Base-by-base conservation (phyloP, 2,329 filamentous ascomycete species). In the Exophiala dermatitidis region DNA sequence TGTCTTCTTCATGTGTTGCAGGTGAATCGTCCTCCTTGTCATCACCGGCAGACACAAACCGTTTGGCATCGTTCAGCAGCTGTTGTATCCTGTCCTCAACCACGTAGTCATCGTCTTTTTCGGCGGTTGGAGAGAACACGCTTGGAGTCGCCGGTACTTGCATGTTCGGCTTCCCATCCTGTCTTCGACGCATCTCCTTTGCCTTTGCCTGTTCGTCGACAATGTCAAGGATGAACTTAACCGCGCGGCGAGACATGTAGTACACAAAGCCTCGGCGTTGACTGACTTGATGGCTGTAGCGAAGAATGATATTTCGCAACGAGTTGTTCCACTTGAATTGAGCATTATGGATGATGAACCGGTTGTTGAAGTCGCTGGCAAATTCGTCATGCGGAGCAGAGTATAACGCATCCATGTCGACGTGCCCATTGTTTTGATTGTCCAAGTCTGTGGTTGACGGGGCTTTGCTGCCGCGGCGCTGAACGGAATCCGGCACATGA, bases 281-380 rank as follows among this genome's bases (percentile, higher is more conserved):
- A 67, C 90, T 90, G 64, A 95, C 93, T 74, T 98, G 93, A 66
- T 98, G 93, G 59, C 93, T 94, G 68, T 98, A 98, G 28, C 93
- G 88, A 38, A 98, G 79, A 46, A 98, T 93, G 64, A 96, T 96
- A 66, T 98, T 97, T 54, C 93, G 83, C 36, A 98, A 73, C 7
- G 90, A 82, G 64, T 98, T 98, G 73, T 95, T 97, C 93, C 93
- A 98, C 70, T 98, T 98, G 53, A 98, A 75, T 65, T 98, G 93
- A 67, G 94, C 81, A 64, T 98, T 98, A 74, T 98, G 93, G 48
- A 98, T 86, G 63, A 97, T 91, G 73, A 98, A 98, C 1, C 93
- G 86, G 66, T 98, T 98, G 68, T 94, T 93, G 75, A 96, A 98
- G 67, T 97, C 90, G 68, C 87, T 95, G 46, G 88, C 84, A 61